phyloP scores from a whole-genome alignment of 1,284 basidiomycete species.

The Leccinum proliferum region DNA sequence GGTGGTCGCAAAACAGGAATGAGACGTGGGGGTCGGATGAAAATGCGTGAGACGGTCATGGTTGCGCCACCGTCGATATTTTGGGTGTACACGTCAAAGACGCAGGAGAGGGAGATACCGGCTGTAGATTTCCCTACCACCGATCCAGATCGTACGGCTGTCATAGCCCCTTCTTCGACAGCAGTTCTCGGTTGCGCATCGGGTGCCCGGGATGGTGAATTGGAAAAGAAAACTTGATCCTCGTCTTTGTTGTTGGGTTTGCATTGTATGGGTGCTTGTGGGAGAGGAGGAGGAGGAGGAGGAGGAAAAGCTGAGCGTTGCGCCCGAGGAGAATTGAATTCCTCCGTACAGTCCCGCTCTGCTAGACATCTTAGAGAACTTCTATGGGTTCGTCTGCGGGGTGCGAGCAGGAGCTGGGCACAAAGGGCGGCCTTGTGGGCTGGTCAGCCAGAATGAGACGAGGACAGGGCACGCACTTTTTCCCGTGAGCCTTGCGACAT shows the following conservation, averaged over 20 bases:
- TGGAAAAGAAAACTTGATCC: not conserved
- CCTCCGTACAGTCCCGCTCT: constrained; percentile 77
- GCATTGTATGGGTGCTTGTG: not conserved
- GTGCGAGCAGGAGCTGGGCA: too few relatives aligned
- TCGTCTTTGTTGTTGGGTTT: constrained; percentile 12
- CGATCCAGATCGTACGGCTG: constrained; percentile 26
- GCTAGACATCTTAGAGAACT: constrained; percentile 51
- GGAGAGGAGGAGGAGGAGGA: constrained; percentile 11
- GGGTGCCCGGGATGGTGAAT: constrained; percentile 1
- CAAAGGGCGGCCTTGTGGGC: too few relatives aligned
- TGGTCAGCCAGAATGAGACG: too few relatives aligned
- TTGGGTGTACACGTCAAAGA: constrained; percentile 30
- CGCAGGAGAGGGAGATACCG: constrained; percentile 47
- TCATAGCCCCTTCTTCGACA: constrained; percentile 18
- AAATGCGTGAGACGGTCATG: constrained; percentile 16
- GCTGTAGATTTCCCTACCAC: constrained; percentile 62
- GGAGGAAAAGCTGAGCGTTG: constrained; percentile 37
- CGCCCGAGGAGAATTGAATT: constrained; percentile 68
- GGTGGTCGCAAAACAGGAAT: constrained; percentile 8
- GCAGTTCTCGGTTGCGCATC: constrained; percentile 6
- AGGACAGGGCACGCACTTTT: too few relatives aligned
- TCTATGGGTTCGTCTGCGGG: not conserved
- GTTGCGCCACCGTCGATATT: constrained; percentile 33
- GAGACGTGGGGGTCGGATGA: not conserved
- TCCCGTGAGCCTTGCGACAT: too few relatives aligned